These are phyloP conservation scores for Pythium sp. DNA, from an alignment of 352 stramenopile genomes.

Conservation along the genomic window DNA sequence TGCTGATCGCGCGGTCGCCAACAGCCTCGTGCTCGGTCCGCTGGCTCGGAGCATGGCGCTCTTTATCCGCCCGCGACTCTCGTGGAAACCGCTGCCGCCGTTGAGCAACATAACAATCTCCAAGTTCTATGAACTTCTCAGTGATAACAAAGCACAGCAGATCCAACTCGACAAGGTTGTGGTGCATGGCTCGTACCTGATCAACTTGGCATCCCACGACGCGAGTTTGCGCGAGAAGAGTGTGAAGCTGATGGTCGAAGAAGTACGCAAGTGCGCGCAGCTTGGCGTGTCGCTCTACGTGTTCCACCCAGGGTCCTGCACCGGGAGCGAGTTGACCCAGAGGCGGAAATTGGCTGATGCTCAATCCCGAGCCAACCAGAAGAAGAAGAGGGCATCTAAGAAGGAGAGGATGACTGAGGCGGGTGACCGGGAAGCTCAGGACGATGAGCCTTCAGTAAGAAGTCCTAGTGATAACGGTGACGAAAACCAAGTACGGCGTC, in stretches of 20 bases:
- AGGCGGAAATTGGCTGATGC: conserved; percentile 9
- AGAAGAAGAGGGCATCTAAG: not conserved
- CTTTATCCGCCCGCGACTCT: conserved; percentile 39
- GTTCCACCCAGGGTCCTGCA: conserved; percentile 43
- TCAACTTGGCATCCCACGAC: conserved; percentile 43
- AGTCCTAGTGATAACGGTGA: not conserved
- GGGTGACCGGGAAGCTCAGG: not conserved
- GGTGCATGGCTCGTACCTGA: conserved; percentile 45
- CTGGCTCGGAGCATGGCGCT: conserved; percentile 30
- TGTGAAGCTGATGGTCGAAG: conserved; percentile 37
- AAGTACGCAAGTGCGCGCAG: conserved; percentile 36
- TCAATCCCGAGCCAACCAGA: conserved; percentile 11
- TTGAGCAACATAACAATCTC: conserved; percentile 15
- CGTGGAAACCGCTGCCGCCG: conserved; percentile 27
- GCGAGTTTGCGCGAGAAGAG: conserved; percentile 29
- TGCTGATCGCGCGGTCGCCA: conserved; percentile 30
- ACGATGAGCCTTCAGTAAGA: not conserved
- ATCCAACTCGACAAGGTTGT: conserved; percentile 24
- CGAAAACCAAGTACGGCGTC: conserved; percentile 1
- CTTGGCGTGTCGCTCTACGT: conserved; percentile 39
- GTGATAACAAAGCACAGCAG: conserved; percentile 1
- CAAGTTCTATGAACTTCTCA: conserved; percentile 20
- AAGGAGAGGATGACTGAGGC: conserved; percentile 7
- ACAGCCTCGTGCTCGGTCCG: conserved; percentile 27
- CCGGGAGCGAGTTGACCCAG: conserved; percentile 11